phyloP scores from a whole-genome alignment of 2,329 filamentous ascomycete genomes.

The Trichothecium sympodiale region DNA sequence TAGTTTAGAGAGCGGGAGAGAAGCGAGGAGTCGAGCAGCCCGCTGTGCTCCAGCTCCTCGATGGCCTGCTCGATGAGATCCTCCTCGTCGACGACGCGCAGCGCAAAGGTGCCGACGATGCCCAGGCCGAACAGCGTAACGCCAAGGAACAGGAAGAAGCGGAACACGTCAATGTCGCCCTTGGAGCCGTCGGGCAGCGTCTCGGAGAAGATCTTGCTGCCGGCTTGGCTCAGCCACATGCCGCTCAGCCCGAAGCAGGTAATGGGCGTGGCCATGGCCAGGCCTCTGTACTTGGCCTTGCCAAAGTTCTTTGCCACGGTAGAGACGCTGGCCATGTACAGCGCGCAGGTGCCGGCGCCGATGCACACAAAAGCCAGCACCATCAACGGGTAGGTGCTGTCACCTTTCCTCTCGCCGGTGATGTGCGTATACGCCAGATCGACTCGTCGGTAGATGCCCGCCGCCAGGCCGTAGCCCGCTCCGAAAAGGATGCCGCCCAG shows the following conservation, averaged over 20 bases:
- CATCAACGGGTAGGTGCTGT: constrained; percentile 73
- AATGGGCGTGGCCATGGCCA: constrained; percentile 84
- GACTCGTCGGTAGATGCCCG: constrained; percentile 54
- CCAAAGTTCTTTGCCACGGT: constrained; percentile 98
- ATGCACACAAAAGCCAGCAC: constrained; percentile 73
- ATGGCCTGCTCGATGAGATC: constrained; percentile 84
- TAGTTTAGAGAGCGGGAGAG: constrained; percentile 53
- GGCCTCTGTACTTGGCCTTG: constrained; percentile 71
- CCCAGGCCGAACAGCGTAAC: constrained; percentile 61
- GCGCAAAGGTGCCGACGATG: constrained; percentile 58
- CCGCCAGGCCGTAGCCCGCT: constrained; percentile 72
- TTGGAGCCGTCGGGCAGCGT: constrained; percentile 48
- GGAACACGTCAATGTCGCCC: constrained; percentile 62
- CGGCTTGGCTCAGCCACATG: constrained; percentile 91
- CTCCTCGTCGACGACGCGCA: constrained; percentile 74
- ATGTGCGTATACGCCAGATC: constrained; percentile 33
- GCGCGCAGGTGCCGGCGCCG: constrained; percentile 71
- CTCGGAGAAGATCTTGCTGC: constrained; percentile 67
- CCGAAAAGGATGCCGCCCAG: constrained; percentile 66
- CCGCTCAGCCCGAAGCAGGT: constrained; percentile 87
- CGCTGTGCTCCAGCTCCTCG: constrained; percentile 83
- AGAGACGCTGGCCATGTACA: constrained; percentile 87
- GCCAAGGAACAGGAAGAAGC: constrained; percentile 79
- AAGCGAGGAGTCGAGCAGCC: constrained; percentile 63
- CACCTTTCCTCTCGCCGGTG: constrained; percentile 26